Evolutionary conservation across 2,329 filamentous ascomycete species (phyloP), one percentile per base, ranked within the genome.

Genomic region (Sarocladium brachiariae): DNA sequence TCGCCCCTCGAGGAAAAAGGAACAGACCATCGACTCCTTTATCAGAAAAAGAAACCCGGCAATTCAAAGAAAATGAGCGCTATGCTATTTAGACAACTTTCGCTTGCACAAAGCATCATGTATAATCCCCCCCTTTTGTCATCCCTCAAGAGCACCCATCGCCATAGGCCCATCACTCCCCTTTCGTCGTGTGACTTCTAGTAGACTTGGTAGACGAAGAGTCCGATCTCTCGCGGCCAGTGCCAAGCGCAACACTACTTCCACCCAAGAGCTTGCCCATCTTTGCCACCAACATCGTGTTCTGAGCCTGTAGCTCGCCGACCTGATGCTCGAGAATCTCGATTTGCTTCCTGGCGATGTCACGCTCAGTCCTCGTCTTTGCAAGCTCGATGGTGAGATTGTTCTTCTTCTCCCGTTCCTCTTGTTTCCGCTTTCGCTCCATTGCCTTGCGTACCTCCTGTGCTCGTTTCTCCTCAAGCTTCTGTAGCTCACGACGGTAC

Each of bases 381-480:
- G 82, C 77, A n/a, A 82, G 65, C 64, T 81, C 77, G 43, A 74
- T 63, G 23, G 68, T 60, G 37, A 81, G 50, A 51, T 71, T 73
- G 13, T 64, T 62, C 60, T 69, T 74, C 53, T 79, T 76, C 57
- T 81, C 77, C 33, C 74, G 71, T 62, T 83, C 80, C 1, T 61
- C 59, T 18, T 68, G 65, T 64, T 82, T 83, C 23, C 67, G 67
- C 41, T 66, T 68, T 23, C 72, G 65, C 43, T 76, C 74, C 52
- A 76, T 74, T 1, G 76, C 75, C 64, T 84, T 86, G 57, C 70
- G 72, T 53, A 80, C 72, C 59, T 89, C 86, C 52, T 75, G 76
- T 52, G 73, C 71, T 45, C 80, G 78, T 67, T 81, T 81, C 55
- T 81, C 76, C 55, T 87, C 80, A 2, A 87, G 67, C 64, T 83